Percentiles rank a stretch among this genome's conserved stretches.
These are phyloP conservation scores for Agarophyton chilense DNA, from an alignment of 23 red algal genomes.

Conservation along the genomic window DNA sequence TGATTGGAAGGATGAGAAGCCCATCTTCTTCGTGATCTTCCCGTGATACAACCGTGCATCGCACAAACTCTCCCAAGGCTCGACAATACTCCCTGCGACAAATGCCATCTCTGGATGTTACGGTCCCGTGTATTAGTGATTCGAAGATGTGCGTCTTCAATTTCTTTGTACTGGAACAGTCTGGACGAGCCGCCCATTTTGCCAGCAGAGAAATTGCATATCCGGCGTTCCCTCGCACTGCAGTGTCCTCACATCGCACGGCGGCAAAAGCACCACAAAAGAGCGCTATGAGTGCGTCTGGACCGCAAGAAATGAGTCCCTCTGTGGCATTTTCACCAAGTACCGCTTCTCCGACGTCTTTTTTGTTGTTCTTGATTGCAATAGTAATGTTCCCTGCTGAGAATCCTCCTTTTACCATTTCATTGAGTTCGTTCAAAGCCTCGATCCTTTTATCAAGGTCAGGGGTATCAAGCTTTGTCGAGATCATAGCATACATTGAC, in stretches of 20 bases:
- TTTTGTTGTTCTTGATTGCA: not conserved
- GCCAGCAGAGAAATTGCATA: constrained; percentile 47
- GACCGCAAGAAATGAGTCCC: not conserved
- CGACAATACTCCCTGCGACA: constrained; percentile 28
- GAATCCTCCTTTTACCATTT: constrained; percentile 2
- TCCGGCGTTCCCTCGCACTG: constrained; percentile 57
- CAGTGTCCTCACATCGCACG: constrained; percentile 48
- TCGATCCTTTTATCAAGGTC: constrained; percentile 52
- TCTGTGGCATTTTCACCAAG: not conserved
- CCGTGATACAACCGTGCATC: not conserved
- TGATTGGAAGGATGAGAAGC: not conserved
- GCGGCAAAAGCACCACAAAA: constrained; percentile 35
- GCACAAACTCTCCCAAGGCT: constrained; percentile 37
- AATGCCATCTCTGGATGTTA: not conserved
- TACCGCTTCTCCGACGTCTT: not conserved
- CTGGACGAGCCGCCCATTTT: constrained; percentile 21
- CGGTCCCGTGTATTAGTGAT: not conserved
- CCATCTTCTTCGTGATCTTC: not conserved
- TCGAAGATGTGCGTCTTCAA: constrained; percentile 9
- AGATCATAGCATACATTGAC: constrained; percentile 44
- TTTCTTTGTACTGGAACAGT: not conserved
- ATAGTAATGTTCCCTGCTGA: not conserved
- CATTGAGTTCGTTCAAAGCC: constrained; percentile 36
- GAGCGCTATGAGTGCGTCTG: constrained; percentile 37
- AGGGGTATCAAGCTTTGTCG: constrained; percentile 37